Percentiles rank a stretch among this genome's conserved stretches.
Conservation (phyloP, 345 rosid species). For the Populus simonii region DNA sequence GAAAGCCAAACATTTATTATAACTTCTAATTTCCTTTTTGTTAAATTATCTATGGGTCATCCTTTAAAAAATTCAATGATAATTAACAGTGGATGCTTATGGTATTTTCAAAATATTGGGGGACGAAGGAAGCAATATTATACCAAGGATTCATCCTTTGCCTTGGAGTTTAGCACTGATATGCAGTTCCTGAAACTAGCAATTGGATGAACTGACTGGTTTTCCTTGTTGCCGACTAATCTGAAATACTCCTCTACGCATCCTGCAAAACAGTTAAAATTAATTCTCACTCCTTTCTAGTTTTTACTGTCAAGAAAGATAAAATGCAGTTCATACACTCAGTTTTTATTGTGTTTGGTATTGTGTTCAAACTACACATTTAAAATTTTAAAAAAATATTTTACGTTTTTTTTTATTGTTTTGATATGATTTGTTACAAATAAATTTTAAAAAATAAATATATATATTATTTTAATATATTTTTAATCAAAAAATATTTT, state of each 20-base stretch:
- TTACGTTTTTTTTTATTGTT: too few species aligned
- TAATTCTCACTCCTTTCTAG: background rate
- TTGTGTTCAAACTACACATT: too few species aligned
- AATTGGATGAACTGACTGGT: background rate
- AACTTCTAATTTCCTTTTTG: too few species aligned
- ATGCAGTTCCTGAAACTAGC: conserved; percentile 35
- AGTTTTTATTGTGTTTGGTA: too few species aligned
- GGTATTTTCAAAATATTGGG: background rate
- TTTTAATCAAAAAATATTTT: too few species aligned
- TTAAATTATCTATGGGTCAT: too few species aligned
- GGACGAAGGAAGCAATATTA: background rate
- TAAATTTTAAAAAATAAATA: too few species aligned
- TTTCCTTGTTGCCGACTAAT: conserved; percentile 24
- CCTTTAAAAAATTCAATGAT: too few species aligned
- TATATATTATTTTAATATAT: too few species aligned
- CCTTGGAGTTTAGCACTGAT: conserved; percentile 45
- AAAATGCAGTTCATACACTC: background rate
- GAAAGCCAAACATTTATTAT: too few species aligned
- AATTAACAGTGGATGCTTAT: background rate
- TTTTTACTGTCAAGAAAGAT: background rate
- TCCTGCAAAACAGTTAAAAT: conserved; percentile 28
- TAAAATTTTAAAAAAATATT: too few species aligned
- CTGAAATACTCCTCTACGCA: conserved; percentile 43
- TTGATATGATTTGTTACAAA: too few species aligned
- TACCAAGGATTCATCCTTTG: conserved; percentile 67